Percentiles rank a stretch among this genome's conserved stretches.
Evolutionary conservation across 116 monocot species (phyloP).

Genomic region (Posidonia oceanica): DNA sequence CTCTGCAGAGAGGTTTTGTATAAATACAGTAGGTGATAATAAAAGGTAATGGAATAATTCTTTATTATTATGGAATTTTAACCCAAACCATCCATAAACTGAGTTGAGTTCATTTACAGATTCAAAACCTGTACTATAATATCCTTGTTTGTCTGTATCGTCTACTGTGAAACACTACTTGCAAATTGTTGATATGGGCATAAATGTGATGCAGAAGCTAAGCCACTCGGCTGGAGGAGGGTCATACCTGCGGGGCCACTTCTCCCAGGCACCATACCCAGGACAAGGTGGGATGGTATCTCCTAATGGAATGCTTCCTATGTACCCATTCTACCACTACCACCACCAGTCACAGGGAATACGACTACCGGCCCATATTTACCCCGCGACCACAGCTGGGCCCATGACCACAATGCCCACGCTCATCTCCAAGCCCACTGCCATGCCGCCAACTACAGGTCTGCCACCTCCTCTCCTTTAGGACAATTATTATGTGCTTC

Average conservation of each 20-base stretch:
- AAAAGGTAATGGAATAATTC: too few species aligned
- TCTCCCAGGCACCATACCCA: constrained; percentile 6
- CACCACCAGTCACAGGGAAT: constrained; percentile 13
- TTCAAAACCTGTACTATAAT: too few species aligned
- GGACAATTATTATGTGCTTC: not conserved
- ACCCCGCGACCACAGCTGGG: constrained; percentile 4
- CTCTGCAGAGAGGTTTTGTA: too few species aligned
- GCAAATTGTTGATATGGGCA: too few species aligned
- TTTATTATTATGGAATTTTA: too few species aligned
- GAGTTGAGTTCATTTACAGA: too few species aligned
- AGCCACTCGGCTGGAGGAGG: constrained; percentile 13
- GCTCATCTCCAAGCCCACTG: constrained; percentile 15
- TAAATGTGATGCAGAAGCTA: constrained; percentile 11
- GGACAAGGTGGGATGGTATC: constrained; percentile 8
- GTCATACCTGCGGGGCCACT: constrained; percentile 12
- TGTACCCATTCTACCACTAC: constrained; percentile 19
- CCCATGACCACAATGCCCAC: constrained; percentile 6
- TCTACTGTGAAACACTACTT: too few species aligned
- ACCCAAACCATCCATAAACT: too few species aligned
- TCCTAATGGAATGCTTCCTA: constrained; percentile 6
- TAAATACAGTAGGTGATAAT: too few species aligned
- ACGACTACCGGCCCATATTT: constrained; percentile 6
- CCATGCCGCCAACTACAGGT: constrained; percentile 15
- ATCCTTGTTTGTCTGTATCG: too few species aligned
- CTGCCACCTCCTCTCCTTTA: not conserved